Conservation (phyloP, 805 yeast genomes). For the Zygosaccharomyces siamensis region DNA sequence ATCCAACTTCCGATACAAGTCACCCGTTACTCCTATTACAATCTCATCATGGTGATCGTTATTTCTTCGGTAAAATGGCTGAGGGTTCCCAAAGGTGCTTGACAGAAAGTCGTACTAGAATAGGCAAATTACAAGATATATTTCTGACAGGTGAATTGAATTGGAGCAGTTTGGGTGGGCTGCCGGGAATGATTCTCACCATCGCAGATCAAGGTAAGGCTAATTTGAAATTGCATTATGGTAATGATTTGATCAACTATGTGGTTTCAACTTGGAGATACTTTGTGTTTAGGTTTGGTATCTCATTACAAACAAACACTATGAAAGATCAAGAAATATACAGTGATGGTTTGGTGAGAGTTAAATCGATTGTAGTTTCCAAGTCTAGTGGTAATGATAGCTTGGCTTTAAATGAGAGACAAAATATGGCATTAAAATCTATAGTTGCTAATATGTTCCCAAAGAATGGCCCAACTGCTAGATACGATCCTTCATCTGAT, state of each 20-base stretch:
- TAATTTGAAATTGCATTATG: conserved; percentile 50
- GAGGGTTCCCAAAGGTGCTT: conserved; percentile 83
- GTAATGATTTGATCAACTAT: conserved; percentile 46
- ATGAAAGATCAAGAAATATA: conserved; percentile 22
- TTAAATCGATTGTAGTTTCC: conserved; percentile 35
- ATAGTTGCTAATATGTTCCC: conserved; percentile 57
- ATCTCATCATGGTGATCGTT: conserved; percentile 39
- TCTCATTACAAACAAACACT: conserved; percentile 40
- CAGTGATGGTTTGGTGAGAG: conserved; percentile 37
- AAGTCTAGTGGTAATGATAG: background rate
- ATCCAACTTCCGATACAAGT: conserved; percentile 56
- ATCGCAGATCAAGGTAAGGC: conserved; percentile 71
- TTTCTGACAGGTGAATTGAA: conserved; percentile 73
- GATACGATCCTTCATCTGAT: conserved; percentile 38
- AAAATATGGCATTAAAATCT: conserved; percentile 14
- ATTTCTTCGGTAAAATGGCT: conserved; percentile 71
- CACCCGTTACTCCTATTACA: conserved; percentile 53
- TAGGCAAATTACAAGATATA: conserved; percentile 56
- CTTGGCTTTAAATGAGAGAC: conserved; percentile 10
- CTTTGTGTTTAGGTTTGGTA: conserved; percentile 77
- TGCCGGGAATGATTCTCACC: conserved; percentile 84
- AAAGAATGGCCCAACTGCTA: conserved; percentile 37
- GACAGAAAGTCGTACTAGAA: conserved; percentile 52
- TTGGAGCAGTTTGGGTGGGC: conserved; percentile 84
- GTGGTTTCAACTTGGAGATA: conserved; percentile 78